Base-by-base conservation (phyloP, 768 basidiomycete genomes). In the Termitomyces eurrhizus region DNA sequence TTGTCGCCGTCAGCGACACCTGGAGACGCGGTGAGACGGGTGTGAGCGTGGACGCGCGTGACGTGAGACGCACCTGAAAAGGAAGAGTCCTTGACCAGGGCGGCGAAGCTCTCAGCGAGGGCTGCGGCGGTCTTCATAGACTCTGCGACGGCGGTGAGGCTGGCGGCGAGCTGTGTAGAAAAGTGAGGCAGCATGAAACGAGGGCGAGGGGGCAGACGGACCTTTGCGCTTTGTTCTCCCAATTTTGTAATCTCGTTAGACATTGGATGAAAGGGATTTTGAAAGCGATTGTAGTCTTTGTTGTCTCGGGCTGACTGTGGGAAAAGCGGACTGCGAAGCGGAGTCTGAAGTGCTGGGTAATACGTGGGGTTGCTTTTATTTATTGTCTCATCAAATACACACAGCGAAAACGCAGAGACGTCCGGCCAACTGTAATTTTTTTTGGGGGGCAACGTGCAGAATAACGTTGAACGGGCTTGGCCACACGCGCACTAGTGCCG, bases 101-200 rank as follows among this genome's bases (percentile, higher is more conserved):
- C 78, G 11, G 84, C 80, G 66, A 87, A 88, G 33, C 78, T 71
- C 45, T 91, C 89, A 16, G 85, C 84, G 46, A 85, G 68, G 52
- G 75, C 75, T 4, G 87, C 86, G 56, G 83, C 85, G 60, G 82
- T 79, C 62, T 85, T 83, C 83, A 92, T 80, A 41, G 82, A 74
- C 52, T 82, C 80, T 42, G 89, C 87, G 59, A 89, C 82, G 26
- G 77, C 74, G 62, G 69, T 71, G 64, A 91, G 77, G 66, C 81
- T 80, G 35, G 74, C 69, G 37, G 81, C 78, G 71, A 89, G 80
- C 88, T 90, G 24, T 66, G 58, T 36, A 53, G 26, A 44, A 45
- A 66, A 59, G 57, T 64, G 66, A 63, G 69, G 60, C 60, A 57
- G 51, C 5, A 51, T 42, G 37, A 13, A 49, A 46, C 42, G 59